Base-by-base conservation (phyloP, 768 basidiomycete genomes). In the Mycena capillaripes region DNA sequence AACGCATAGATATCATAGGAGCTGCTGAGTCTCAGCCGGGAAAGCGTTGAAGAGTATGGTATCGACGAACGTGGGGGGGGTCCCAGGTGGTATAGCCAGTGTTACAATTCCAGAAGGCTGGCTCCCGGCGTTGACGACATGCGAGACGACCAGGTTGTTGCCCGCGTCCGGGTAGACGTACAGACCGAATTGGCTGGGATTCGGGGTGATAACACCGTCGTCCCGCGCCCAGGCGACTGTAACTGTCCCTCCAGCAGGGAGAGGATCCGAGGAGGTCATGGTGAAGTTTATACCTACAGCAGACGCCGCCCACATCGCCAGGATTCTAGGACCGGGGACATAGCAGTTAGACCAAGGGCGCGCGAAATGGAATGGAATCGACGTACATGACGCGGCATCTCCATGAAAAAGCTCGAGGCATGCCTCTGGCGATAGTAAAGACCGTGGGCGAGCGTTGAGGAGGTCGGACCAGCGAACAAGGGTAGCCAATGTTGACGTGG, bases 221-320 rank as follows among this genome's bases (percentile, higher is more conserved):
- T 55, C 53, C 30, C 19, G 53, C 19, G 53, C 53, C 53, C 53
- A 55, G 30, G 11, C 53, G 19, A 55, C 19, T 55, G n/a, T 11
- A 8, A 55, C 53, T 55, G 53, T 55, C 53, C 53, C 53, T 34
- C 53, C 53, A n/a, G 53, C 30, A 17, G 53, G 53, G 53, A 55
- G 53, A 34, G 53, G 29, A 34, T 17, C 17, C 4, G 53, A 8
- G 53, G 53, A 55, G 30, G 53, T 55, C 53, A 55, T 55, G 19
- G 32, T 55, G 53, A 55, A 10, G 32, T 30, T 55, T 10, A 55
- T 7, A 17, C 53, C 53, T 17, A 21, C 16, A 55, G 32, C 53
- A 55, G 17, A 32, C 30, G 30, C 53, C 53, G 53, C 53, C 53
- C 53, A 55, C 32, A 55, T 55, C 19, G 19, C 53, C 30, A 55